Conservation (phyloP, 164 flowering plant species). For the Sedum album region DNA sequence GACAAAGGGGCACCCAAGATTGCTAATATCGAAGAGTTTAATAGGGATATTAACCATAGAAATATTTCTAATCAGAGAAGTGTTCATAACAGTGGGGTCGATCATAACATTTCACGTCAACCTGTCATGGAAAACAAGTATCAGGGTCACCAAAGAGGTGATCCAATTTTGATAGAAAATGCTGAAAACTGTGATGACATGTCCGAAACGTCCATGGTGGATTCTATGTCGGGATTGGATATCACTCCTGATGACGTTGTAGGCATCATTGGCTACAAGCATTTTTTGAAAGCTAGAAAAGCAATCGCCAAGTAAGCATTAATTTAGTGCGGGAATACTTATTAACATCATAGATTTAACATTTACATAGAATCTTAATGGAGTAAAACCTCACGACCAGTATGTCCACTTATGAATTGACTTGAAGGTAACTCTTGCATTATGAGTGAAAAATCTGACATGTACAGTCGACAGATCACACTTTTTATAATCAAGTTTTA, state of each 20-base stretch:
- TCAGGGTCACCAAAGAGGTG: constrained; percentile 16
- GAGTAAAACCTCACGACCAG: neutral
- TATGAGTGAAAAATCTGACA: neutral
- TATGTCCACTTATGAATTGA: neutral
- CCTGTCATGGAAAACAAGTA: constrained; percentile 17
- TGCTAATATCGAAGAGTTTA: constrained; percentile 13
- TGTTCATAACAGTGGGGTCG: constrained; percentile 15
- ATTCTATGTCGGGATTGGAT: constrained; percentile 43
- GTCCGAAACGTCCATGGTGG: constrained; percentile 69
- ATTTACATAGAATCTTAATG: neutral
- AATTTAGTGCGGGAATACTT: neutral
- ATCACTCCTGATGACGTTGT: constrained; percentile 91
- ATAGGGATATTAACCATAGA: constrained; percentile 16
- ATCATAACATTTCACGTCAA: constrained; percentile 19
- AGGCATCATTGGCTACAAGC: constrained; percentile 73
- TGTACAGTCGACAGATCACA: neutral
- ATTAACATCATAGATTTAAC: neutral
- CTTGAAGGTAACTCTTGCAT: neutral
- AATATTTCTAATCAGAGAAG: constrained; percentile 15
- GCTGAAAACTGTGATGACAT: constrained; percentile 42
- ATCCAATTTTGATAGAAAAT: constrained; percentile 19
- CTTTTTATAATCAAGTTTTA: neutral
- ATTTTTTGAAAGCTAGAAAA: constrained; percentile 86
- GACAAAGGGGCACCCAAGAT: constrained; percentile 11
- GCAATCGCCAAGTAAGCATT: constrained; percentile 81